Base-by-base conservation (phyloP, 1,139 yeast species). In the Kluyveromyces sp. region DNA sequence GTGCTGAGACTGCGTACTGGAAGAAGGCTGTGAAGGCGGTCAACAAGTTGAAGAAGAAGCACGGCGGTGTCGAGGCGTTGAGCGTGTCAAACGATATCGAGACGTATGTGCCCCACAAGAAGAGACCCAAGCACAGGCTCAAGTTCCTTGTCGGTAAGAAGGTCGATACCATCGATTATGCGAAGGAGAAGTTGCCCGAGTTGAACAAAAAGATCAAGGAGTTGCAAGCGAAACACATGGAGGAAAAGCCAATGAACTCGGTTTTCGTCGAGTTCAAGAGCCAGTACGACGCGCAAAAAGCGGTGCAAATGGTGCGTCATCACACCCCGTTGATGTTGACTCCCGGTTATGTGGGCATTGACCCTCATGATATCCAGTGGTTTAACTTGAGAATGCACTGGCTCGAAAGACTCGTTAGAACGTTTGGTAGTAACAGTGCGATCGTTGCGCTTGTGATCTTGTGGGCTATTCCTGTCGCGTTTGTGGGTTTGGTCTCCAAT, bases 401-500 rank as follows among this genome's bases (percentile, higher is more conserved):
- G 95, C 83, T 89, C 84, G 95, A 84, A 67, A 74, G 89, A 56
- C 65, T 83, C 42, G 66, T 77, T 31, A 76, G 92, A 68, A 67
- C 70, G 41, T 61, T 77, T 29, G 76, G 75, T 48, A 84, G 96
- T 0, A 59, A 72, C 45, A 73, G 81, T 25, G 78, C 81, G 10
- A 75, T 88, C 53, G 62, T 72, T 37, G 81, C 79, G 1, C 65
- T 83, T 60, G 78, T 88, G 52, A 75, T 90, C 47, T 83, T 89
- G 64, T 92, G 97, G 97, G 78, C 96, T 50, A 74, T 89, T 58
- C 97, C 97, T 21, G 97, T 90, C 45, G 96, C 97, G 2, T 87
- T 88, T 64, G 96, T 92, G 47, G 97, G 97, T 81, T 73, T 83
- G 60, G 77, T 92, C 54, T 89, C 97, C 26, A 90, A 90, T 68